Base-by-base conservation (phyloP, 306 rosid species). In the Medicago lupulina region DNA sequence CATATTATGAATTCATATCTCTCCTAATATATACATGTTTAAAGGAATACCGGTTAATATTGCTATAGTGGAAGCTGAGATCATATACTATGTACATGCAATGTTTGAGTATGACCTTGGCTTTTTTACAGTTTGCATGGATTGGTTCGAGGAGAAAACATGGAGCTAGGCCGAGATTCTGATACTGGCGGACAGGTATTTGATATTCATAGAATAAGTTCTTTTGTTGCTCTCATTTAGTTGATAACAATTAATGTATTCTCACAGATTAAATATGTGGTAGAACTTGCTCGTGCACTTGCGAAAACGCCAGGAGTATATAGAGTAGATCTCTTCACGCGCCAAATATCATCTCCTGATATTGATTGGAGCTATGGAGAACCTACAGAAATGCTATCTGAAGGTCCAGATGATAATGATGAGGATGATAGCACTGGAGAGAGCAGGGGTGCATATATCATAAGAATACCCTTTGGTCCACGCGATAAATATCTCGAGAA, bases 341-440 rank as follows among this genome's bases (percentile, higher is more conserved):
- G 98, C 46, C 98, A 91, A 85, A 87, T 93, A 44, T 84, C 89
- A 38, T 93, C 96, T 11, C 80, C 97, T 11, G 98, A 93, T 5
- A 76, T 93, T 47, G 97, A 91, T 80, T 93, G 98, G 98, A 93
- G 98, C 85, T 93, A 93, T 71, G 97, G 98, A 49, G 97, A 91
- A 68, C 98, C 97, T 43, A 85, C 98, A 19, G 98, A 93, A 87
- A 90, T 93, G 98, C 67, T 93, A 71, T 87, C 86, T 31, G 66
- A 82, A 8, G 90, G 94, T 34, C 71, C 43, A 10, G 95, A 87
- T 13, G 89, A 28, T 28, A 28, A 88, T 51, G 97, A 90, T 63
- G 83, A 81, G 8, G 76, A 70, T 34, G 70, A 9, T 1, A 44
- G 17, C 51, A 3, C 40, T 14, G 98, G 98, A n/a, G 98, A 93